These are phyloP conservation scores for Rehmannia glutinosa DNA, from an alignment of 257 asterid genomes.

Conservation along the genomic window DNA sequence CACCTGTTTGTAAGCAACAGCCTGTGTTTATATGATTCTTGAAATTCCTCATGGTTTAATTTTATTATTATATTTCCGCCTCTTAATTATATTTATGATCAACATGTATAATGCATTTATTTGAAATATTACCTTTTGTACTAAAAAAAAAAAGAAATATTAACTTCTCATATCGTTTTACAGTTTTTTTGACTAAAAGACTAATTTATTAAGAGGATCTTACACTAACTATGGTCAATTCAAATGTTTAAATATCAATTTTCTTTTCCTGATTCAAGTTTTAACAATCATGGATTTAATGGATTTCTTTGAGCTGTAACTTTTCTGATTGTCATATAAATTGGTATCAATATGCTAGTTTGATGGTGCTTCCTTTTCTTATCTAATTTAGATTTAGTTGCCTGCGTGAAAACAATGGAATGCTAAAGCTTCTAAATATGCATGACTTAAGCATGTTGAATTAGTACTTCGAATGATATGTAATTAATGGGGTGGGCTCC, in stretches of 20 bases:
- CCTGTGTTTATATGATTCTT: background rate
- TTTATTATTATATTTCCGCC: background rate
- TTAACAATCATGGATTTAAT: background rate
- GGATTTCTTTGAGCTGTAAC: background rate
- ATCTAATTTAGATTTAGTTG: too few relatives aligned
- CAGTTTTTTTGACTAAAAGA: background rate
- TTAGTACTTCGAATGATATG: too few relatives aligned
- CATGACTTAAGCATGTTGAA: too few relatives aligned
- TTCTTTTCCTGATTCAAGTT: background rate
- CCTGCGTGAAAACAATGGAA: too few relatives aligned
- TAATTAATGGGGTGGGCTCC: too few relatives aligned
- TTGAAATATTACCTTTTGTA: too few relatives aligned
- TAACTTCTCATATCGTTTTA: background rate
- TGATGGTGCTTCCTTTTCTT: too few relatives aligned
- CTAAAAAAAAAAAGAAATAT: too few relatives aligned
- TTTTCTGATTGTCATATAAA: background rate
- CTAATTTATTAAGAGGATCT: background rate
- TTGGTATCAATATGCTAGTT: background rate
- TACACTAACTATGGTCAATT: background rate
- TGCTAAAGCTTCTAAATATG: too few relatives aligned
- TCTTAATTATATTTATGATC: background rate
- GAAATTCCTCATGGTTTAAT: background rate
- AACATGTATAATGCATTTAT: background rate
- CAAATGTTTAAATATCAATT: background rate
- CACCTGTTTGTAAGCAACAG: constrained; percentile 68